A percentile compares a stretch with the other conserved stretches of the same genome.
Conservation (phyloP, 2,329 filamentous ascomycete species). For the Beauveria brongniartii region DNA sequence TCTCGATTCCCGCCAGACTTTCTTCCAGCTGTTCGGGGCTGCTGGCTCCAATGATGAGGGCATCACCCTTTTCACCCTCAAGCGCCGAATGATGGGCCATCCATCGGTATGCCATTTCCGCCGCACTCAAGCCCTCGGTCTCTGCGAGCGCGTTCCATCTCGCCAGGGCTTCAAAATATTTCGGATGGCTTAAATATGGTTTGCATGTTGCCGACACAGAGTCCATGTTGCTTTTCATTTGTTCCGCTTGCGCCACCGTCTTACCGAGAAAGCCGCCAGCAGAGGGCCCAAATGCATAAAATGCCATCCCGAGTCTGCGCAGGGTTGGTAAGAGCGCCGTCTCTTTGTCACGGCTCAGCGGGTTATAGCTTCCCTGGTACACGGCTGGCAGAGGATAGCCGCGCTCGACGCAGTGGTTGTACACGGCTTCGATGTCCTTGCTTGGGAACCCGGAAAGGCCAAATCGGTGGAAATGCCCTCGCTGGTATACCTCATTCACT, state of each 20-base stretch:
- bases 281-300: conserved; percentile 15
- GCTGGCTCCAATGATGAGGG: conserved; percentile 2
- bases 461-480: conserved; percentile 12
- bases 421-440: conserved; percentile 9
- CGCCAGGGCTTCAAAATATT: conserved; percentile 9
- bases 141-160: conserved; percentile 12
- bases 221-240: neutral
- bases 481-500: conserved; percentile 12
- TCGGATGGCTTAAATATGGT: conserved; percentile 10
- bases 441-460: conserved; percentile 14
- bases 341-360: conserved; percentile 13
- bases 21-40: conserved; percentile 4
- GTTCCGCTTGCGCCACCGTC: conserved; percentile 10
- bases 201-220: conserved; percentile 12
- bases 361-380: conserved; percentile 14
- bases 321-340: conserved; percentile 10
- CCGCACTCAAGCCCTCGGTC: conserved; percentile 11
- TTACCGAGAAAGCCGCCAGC: conserved; percentile 15
- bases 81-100: conserved; percentile 6
- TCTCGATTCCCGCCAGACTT: conserved; percentile 1
- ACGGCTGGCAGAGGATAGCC: conserved; percentile 11
- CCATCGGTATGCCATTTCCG: conserved; percentile 8
- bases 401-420: conserved; percentile 9
- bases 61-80: neutral
- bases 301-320: conserved; percentile 13